Conservation (phyloP, 306 rosid genomes). For the Cicer yamashitae region DNA sequence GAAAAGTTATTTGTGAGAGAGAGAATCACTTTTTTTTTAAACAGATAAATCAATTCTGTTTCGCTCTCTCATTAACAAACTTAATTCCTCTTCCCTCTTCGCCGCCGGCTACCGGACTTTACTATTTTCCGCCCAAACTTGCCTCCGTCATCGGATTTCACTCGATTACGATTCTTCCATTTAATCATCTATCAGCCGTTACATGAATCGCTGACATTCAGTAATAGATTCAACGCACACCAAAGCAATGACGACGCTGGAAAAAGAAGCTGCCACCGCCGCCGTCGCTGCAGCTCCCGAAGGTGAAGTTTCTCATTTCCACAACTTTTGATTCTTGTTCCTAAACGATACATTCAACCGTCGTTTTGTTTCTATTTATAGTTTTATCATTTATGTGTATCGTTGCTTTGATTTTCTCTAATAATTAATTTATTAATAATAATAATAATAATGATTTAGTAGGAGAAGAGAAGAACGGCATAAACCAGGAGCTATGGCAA, state of each 20-base stretch:
- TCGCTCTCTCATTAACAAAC: too few relatives aligned
- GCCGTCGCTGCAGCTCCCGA: neutral
- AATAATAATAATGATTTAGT: too few relatives aligned
- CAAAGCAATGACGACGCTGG: neutral
- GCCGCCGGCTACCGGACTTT: neutral
- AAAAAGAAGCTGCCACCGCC: neutral
- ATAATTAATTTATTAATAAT: too few relatives aligned
- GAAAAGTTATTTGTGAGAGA: neutral
- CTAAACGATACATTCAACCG: too few relatives aligned
- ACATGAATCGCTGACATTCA: neutral
- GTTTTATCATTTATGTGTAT: neutral
- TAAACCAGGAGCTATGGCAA: constrained; percentile 93
- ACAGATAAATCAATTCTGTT: too few relatives aligned
- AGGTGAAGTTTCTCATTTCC: neutral
- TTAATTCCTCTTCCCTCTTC: neutral
- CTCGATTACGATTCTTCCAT: neutral
- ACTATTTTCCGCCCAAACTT: neutral
- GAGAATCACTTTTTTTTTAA: too few relatives aligned
- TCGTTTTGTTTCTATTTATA: neutral
- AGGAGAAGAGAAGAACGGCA: constrained; percentile 69
- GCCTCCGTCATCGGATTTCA: neutral
- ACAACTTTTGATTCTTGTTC: neutral
- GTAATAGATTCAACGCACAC: neutral
- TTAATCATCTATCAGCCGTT: neutral
- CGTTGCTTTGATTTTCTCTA: neutral